Evolutionary conservation across 208 protist genomes (phyloP).

Genomic region (Entamoeba invadens): DNA sequence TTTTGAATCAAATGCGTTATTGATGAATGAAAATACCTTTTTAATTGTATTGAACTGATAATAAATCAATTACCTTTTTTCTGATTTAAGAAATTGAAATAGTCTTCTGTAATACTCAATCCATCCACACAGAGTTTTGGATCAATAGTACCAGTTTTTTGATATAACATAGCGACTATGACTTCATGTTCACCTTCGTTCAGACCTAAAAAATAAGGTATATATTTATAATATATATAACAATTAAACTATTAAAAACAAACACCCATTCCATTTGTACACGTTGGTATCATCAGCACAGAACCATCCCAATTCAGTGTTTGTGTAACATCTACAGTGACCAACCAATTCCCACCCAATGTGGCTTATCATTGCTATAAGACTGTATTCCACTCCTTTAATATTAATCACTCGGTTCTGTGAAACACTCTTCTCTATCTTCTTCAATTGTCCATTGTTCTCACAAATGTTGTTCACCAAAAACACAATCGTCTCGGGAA

Average conservation of each 20-base stretch:
- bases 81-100: too few relatives aligned
- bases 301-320: neutral
- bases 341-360: neutral
- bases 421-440: neutral
- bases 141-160: too few relatives aligned
- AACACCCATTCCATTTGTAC: neutral
- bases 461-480: neutral
- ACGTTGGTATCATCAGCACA: neutral
- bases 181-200: neutral
- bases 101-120: too few relatives aligned
- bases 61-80: too few relatives aligned
- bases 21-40: too few relatives aligned
- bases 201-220: neutral
- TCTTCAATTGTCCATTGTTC: neutral
- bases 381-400: neutral
- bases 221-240: neutral
- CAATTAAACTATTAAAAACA: too few relatives aligned
- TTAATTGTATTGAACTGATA: too few relatives aligned
- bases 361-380: neutral
- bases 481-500: neutral
- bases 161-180: neutral
- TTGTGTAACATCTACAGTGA: neutral
- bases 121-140: too few relatives aligned
- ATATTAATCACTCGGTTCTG: neutral
- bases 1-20: too few relatives aligned